Conservation (phyloP, 148 eudicot species). For the Rhododendron molle region DNA sequence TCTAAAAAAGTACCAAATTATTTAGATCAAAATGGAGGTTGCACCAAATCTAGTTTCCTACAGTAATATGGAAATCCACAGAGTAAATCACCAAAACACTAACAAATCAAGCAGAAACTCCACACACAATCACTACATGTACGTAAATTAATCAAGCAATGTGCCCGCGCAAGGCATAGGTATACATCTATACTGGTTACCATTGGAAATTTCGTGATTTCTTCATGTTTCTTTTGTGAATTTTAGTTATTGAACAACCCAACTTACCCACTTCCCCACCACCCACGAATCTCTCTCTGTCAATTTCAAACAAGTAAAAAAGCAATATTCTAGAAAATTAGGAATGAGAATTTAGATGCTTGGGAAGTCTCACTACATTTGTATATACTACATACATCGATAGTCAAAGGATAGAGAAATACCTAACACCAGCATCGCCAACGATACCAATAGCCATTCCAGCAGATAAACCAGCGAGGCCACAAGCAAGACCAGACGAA, state of each 20-base stretch:
- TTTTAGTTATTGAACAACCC: background rate
- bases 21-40: background rate
- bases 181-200: background rate
- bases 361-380: background rate
- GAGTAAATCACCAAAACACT: background rate
- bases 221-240: background rate
- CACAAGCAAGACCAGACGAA: slow-evolving; percentile 18
- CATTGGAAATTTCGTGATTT: background rate
- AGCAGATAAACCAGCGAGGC: slow-evolving; percentile 18
- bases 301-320: too few species aligned
- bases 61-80: background rate
- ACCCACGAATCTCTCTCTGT: background rate
- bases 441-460: slow-evolving; percentile 21
- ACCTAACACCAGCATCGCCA: slow-evolving; percentile 23
- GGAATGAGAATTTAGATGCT: background rate
- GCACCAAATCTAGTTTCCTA: background rate
- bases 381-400: background rate
- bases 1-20: background rate
- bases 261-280: background rate
- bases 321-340: background rate
- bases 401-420: background rate
- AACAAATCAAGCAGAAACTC: background rate
- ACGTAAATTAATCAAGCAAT: too few species aligned
- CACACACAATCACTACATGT: background rate
- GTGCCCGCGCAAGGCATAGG: background rate